phyloP scores from a whole-genome alignment of 2,329 filamentous ascomycete species.

The Curvularia eragrostidis region DNA sequence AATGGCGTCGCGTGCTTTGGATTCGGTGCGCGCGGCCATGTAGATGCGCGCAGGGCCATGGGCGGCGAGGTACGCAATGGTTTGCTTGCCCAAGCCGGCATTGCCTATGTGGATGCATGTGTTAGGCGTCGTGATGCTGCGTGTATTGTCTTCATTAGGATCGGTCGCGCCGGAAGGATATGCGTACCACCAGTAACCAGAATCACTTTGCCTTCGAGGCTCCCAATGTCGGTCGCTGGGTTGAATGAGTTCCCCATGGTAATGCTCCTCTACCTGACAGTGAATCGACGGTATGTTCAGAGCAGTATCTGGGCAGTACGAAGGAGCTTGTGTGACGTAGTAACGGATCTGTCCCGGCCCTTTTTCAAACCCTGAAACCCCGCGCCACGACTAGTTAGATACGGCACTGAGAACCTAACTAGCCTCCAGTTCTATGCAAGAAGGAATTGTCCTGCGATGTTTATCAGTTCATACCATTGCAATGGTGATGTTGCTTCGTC shows the following conservation, averaged over 20 bases:
- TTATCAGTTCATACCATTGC: not conserved
- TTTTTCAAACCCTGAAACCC: not conserved
- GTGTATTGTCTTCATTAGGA: not conserved
- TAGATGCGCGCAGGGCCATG: conserved; percentile 56
- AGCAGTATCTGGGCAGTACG: not conserved
- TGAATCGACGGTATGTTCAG: not conserved
- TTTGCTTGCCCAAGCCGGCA: conserved; percentile 56
- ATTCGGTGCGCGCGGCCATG: conserved; percentile 54
- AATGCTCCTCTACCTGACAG: conserved; percentile 14
- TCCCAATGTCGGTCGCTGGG: conserved; percentile 33
- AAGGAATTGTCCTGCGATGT: not conserved
- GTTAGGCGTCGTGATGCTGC: conserved; percentile 5
- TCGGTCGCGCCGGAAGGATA: not conserved
- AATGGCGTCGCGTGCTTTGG: conserved; percentile 53
- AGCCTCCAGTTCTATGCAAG: not conserved
- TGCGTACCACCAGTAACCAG: conserved; percentile 46
- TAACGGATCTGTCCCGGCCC: not conserved
- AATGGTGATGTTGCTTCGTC: not conserved
- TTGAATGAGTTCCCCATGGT: conserved; percentile 34
- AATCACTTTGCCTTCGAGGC: conserved; percentile 43
- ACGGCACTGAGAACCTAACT: not conserved
- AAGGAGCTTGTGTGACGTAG: not conserved
- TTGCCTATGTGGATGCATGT: conserved; percentile 47
- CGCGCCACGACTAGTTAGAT: not conserved
- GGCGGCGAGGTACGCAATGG: conserved; percentile 53